Evolutionary conservation across 148 eudicot genomes (phyloP).

Genomic region (Pouteria glomerata): DNA sequence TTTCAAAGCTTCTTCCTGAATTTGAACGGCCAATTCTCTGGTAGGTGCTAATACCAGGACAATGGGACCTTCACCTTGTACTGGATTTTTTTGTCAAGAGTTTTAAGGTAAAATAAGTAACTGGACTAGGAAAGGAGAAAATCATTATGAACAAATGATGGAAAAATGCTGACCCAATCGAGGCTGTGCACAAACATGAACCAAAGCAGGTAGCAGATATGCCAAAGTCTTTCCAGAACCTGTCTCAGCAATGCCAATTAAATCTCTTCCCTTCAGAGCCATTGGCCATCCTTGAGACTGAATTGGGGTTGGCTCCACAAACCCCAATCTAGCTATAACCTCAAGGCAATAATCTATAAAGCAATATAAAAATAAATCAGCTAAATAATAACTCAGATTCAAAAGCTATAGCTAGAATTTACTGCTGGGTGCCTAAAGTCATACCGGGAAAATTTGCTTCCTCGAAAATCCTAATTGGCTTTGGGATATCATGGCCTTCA

Average conservation of each 20-base stretch:
- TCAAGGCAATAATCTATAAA: slow-evolving; percentile 73
- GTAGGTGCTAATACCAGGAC: slow-evolving; percentile 90
- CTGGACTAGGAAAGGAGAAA: slow-evolving; percentile 1
- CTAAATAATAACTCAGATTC: not conserved
- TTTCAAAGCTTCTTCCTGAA: slow-evolving; percentile 83
- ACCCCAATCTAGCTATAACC: slow-evolving; percentile 72
- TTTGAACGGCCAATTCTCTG: slow-evolving; percentile 97
- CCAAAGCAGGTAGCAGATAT: slow-evolving; percentile 83
- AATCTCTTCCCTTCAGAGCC: slow-evolving; percentile 96
- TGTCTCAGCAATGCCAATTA: slow-evolving; percentile 97
- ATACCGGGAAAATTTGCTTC: slow-evolving; percentile 94
- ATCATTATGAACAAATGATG: not conserved
- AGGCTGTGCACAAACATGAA: slow-evolving; percentile 92
- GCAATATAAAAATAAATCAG: slow-evolving; percentile 10
- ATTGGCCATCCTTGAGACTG: slow-evolving; percentile 99
- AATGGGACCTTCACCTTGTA: slow-evolving; percentile 86
- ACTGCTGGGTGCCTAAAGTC: not conserved
- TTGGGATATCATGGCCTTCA: slow-evolving; percentile 84
- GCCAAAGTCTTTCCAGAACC: slow-evolving; percentile 98
- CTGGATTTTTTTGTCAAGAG: slow-evolving; percentile 30
- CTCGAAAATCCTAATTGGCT: slow-evolving; percentile 67
- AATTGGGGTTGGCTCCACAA: slow-evolving; percentile 88
- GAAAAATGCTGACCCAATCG: slow-evolving; percentile 55
- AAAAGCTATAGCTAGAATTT: not conserved
- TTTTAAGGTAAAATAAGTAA: not conserved